Evolutionary conservation across 345 rosid species (phyloP), one percentile per base, ranked within the genome.

Genomic region (Arabidopsis suecica): DNA sequence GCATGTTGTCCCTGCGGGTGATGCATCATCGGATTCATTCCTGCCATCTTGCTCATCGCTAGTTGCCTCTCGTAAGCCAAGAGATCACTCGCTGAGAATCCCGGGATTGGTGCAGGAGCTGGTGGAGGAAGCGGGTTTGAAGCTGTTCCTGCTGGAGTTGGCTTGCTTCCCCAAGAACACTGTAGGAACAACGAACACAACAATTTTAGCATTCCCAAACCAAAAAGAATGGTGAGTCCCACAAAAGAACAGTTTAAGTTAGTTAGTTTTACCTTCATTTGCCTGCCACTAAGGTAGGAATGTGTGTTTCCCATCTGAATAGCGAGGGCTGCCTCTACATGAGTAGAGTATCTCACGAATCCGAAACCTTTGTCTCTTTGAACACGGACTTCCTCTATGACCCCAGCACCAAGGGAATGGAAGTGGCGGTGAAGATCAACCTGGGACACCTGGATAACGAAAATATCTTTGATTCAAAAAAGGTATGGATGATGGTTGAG

Each of bases 1-100:
- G 88, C 89, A 38, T 82, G 92, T 78, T 89, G 97, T 9, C 88
- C 86, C 73, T 93, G 97, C 0, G 92, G 91, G 57, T 68, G 75
- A 44, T 86, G 94, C 93, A 91, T 86, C 69, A 91, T 62, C 18
- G 88, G 83, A 61, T 84, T 91, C 73, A 84, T 83, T 14, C 90
- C 83, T 0, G 76, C 89, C 88, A 88, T 86, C 82, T 88, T 91
- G 71, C 75, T 83, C 80, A 85, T 72, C 0, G 85, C 80, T 64
- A 85, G 78, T 57, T 85, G 88, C 34, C 88, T 83, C 75, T 85
- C 82, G 58, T 83, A 83, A 14, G 78, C 86, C 75, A 83, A 57
- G 13, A 85, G 82, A 65, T 85, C 85, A 7, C 82, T 71, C 7
- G 88, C 68, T 45, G 88, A 77, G 74, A 76, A 82, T 6, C 84